A percentile compares a stretch with the other conserved stretches of the same genome.
These are phyloP conservation scores for Astrephomene gubernaculifera DNA, from an alignment of 139 green algal genomes.

Conservation along the genomic window DNA sequence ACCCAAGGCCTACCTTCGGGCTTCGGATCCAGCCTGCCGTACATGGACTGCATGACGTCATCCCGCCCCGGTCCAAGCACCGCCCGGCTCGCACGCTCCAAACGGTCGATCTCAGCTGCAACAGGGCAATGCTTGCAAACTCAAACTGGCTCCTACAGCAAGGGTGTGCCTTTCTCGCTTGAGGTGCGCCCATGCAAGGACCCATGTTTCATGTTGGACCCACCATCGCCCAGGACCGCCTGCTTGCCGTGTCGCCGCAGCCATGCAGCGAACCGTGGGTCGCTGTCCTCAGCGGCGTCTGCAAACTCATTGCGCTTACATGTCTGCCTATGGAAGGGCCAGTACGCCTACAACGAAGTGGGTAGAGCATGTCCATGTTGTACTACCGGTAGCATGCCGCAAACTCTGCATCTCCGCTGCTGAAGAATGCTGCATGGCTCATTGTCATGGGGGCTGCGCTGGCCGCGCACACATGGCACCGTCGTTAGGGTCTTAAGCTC, in stretches of 20 bases:
- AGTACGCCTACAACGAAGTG: too few relatives aligned
- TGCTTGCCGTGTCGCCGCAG: slow-evolving; percentile 72
- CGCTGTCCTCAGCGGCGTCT: slow-evolving; percentile 76
- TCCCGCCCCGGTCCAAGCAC: slow-evolving; percentile 52
- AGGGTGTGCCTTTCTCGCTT: too few relatives aligned
- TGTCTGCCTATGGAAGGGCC: slow-evolving; percentile 86
- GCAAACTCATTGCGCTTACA: slow-evolving; percentile 95
- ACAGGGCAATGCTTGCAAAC: too few relatives aligned
- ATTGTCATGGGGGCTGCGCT: too few relatives aligned
- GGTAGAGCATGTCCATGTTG: too few relatives aligned
- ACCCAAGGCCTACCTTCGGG: slow-evolving; percentile 61
- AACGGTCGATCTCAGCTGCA: slow-evolving; percentile 90
- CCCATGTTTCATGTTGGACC: background rate
- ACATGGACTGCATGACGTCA: slow-evolving; percentile 92
- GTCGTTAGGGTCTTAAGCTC: too few relatives aligned
- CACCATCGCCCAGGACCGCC: slow-evolving; percentile 34
- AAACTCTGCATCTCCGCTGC: too few relatives aligned
- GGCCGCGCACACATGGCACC: too few relatives aligned
- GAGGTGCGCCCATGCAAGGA: background rate
- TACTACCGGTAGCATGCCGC: too few relatives aligned
- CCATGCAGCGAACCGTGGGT: slow-evolving; percentile 91
- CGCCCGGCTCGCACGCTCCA: slow-evolving; percentile 82
- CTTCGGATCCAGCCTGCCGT: slow-evolving; percentile 84
- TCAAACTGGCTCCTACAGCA: too few relatives aligned
- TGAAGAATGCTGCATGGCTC: too few relatives aligned